A percentile compares a stretch with the other conserved stretches of the same genome.
Evolutionary conservation across 345 rosid genomes (phyloP).

Genomic region (Draba incana): DNA sequence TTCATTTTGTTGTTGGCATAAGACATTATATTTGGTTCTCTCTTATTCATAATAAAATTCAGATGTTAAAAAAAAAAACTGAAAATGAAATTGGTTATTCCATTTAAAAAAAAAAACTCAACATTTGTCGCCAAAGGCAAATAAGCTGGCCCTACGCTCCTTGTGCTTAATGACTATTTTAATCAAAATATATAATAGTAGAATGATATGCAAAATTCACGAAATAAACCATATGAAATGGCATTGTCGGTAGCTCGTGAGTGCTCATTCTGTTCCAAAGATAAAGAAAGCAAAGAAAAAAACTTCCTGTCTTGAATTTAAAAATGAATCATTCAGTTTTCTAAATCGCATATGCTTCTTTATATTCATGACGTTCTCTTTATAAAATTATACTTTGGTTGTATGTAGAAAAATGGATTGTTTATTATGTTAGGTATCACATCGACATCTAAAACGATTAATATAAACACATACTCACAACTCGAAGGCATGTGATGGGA

Average conservation of each 20-base stretch:
- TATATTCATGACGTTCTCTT: slow-evolving; percentile 3
- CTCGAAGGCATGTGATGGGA: slow-evolving; percentile 22
- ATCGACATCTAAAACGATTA: slow-evolving; percentile 7
- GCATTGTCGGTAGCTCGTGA: slow-evolving; percentile 9
- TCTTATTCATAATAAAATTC: no score
- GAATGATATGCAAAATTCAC: not conserved
- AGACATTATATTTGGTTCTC: no score
- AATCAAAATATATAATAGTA: no score
- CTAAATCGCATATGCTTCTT: not conserved
- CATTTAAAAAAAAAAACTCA: no score
- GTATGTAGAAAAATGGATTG: not conserved
- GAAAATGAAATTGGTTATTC: no score
- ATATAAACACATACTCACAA: slow-evolving; percentile 3
- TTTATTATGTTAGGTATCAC: slow-evolving; percentile 23
- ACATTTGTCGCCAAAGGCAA: no score
- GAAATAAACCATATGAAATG: not conserved
- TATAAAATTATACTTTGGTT: slow-evolving; percentile 3
- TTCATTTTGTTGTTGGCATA: no score
- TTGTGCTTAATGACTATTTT: no score
- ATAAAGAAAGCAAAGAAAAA: not conserved
- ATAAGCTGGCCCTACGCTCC: no score
- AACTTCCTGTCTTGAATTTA: not conserved
- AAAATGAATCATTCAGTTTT: slow-evolving; percentile 1
- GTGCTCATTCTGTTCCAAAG: not conserved
- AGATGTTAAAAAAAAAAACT: no score